Evolutionary conservation across 495 filamentous ascomycete species (phyloP).

Genomic region (Tuber borchii): DNA sequence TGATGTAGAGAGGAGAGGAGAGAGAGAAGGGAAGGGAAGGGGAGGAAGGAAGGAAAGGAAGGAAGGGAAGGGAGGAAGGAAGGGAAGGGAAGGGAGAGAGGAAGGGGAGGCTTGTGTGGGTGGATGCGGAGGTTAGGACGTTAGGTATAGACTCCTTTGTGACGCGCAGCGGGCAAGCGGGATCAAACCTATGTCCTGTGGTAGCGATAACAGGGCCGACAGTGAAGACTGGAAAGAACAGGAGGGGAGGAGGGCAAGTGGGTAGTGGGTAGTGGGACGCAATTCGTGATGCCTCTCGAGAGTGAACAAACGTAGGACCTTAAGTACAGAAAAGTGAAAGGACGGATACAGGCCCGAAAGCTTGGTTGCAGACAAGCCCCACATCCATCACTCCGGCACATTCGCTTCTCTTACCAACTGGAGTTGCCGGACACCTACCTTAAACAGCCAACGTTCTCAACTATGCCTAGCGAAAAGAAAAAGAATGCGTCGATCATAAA

Average conservation of each 20-base stretch:
- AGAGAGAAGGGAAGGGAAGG: slow-evolving; percentile 45
- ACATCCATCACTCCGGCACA: background rate
- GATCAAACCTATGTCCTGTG: background rate
- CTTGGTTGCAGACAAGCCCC: slow-evolving; percentile 15
- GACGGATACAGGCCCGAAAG: slow-evolving; percentile 23
- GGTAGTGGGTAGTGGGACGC: background rate
- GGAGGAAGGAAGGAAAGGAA: slow-evolving; percentile 48
- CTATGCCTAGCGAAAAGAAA: background rate
- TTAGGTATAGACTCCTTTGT: slow-evolving; percentile 4
- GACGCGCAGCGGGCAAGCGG: background rate
- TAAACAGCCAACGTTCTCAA: slow-evolving; percentile 19
- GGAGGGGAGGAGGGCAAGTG: background rate
- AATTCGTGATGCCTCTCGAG: background rate
- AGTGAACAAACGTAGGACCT: slow-evolving; percentile 3
- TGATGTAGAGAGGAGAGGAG: slow-evolving; percentile 45
- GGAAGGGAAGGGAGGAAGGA: slow-evolving; percentile 46
- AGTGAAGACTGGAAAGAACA: background rate
- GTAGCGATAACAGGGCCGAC: background rate
- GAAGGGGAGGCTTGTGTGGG: background rate
- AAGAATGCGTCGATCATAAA: slow-evolving; percentile 15
- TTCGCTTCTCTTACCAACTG: slow-evolving; percentile 28
- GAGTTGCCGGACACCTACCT: slow-evolving; percentile 13
- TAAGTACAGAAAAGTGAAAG: background rate
- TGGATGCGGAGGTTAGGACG: background rate
- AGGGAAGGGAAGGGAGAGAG: slow-evolving; percentile 9